These are phyloP conservation scores for Dichomitus squalens DNA, from an alignment of 1,284 basidiomycete species.

Conservation along the genomic window DNA sequence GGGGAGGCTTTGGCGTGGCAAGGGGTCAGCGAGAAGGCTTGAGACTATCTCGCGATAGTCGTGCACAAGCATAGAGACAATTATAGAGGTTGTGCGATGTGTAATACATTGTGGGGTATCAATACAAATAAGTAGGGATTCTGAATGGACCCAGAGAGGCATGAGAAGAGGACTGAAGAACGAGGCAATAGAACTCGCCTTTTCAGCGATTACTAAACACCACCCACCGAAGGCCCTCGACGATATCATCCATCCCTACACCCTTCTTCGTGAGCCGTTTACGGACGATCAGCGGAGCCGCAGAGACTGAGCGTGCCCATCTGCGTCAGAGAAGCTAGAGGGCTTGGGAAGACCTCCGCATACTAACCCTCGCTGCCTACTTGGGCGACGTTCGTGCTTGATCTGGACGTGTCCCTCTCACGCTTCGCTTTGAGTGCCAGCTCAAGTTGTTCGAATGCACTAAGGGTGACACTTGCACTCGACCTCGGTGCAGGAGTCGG, in stretches of 20 bases:
- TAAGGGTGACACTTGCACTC: slow-evolving; percentile 39
- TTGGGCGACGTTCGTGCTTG: slow-evolving; percentile 17
- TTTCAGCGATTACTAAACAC: slow-evolving; percentile 32
- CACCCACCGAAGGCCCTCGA: slow-evolving; percentile 34
- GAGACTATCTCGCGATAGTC: not conserved
- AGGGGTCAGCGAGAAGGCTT: not conserved
- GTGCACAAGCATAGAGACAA: not conserved
- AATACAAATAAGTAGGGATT: not conserved
- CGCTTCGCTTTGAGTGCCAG: slow-evolving; percentile 50
- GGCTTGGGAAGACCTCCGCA: slow-evolving; percentile 8
- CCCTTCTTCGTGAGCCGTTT: slow-evolving; percentile 17
- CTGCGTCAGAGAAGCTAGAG: slow-evolving; percentile 6
- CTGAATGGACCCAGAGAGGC: not conserved
- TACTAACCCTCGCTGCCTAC: slow-evolving; percentile 38
- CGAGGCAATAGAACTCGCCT: slow-evolving; percentile 2
- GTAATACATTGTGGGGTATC: not conserved
- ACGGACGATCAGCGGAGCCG: not conserved
- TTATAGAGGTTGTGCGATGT: no score
- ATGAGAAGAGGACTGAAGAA: not conserved
- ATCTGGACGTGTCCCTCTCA: slow-evolving; percentile 26
- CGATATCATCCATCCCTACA: slow-evolving; percentile 21
- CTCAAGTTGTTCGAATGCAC: slow-evolving; percentile 73
- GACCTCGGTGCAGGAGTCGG: slow-evolving; percentile 30
- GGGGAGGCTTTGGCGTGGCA: not conserved
- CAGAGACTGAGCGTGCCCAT: slow-evolving; percentile 5